Percentiles rank a stretch among this genome's conserved stretches.
Conservation (phyloP, 768 basidiomycete genomes). For the Termitomyces sp. region DNA sequence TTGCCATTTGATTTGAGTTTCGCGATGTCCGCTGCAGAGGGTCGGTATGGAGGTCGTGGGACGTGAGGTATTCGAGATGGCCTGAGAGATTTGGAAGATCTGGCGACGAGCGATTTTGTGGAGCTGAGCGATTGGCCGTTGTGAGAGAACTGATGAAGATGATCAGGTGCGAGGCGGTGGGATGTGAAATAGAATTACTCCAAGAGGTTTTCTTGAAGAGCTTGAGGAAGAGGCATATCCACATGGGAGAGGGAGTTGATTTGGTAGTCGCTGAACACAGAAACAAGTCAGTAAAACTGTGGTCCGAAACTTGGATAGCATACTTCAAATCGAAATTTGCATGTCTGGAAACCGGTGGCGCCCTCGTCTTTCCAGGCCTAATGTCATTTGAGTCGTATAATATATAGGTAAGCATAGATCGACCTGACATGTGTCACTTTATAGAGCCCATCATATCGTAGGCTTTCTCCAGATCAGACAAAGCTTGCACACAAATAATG, state of each 20-base stretch:
- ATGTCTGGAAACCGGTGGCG: slow-evolving; percentile 17
- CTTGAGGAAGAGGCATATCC: not conserved
- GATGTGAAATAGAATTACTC: not conserved
- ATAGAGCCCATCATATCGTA: slow-evolving; percentile 25
- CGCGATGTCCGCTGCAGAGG: slow-evolving; percentile 2
- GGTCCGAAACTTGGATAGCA: not conserved
- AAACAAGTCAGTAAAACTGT: not conserved
- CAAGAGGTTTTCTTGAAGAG: not conserved
- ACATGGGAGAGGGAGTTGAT: slow-evolving; percentile 6
- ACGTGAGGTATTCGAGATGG: not conserved
- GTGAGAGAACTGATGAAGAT: not conserved
- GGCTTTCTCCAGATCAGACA: slow-evolving; percentile 6
- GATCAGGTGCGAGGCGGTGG: not conserved
- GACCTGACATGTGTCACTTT: slow-evolving; percentile 13
- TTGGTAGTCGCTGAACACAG: not conserved
- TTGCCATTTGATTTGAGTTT: not conserved
- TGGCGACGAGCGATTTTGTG: not conserved
- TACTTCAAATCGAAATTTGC: slow-evolving; percentile 19
- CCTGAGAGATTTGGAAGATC: not conserved
- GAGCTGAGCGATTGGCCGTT: not conserved
- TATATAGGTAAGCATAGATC: not conserved
- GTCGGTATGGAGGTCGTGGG: slow-evolving; percentile 10
- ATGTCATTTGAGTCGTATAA: not conserved
- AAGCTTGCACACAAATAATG: not conserved
- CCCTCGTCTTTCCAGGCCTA: slow-evolving; percentile 19